Evolutionary conservation across 148 eudicot species (phyloP).

Genomic region (Tetragonia tetragonoides): DNA sequence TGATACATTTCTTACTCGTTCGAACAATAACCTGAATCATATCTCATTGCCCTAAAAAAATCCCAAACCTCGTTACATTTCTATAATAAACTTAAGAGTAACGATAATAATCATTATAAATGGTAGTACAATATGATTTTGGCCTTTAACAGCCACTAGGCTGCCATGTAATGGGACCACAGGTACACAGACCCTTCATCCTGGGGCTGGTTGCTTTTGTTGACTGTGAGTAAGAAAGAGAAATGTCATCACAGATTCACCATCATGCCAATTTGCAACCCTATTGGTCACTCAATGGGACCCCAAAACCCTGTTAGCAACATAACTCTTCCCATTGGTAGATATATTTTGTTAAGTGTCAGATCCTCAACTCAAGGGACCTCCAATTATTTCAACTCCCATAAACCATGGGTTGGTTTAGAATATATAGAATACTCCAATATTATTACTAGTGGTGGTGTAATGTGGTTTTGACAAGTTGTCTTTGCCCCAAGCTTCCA

Average conservation of each 20-base stretch:
- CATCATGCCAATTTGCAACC: background rate
- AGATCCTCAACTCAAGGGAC: slow-evolving; percentile 1
- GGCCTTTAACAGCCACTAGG: too few species aligned
- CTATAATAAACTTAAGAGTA: too few species aligned
- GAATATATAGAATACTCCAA: too few species aligned
- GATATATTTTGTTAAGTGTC: background rate
- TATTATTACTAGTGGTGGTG: too few species aligned
- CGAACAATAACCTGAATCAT: too few species aligned
- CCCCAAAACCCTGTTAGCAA: slow-evolving; percentile 28
- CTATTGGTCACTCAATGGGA: background rate
- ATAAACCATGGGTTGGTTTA: background rate
- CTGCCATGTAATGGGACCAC: background rate
- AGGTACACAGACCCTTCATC: background rate
- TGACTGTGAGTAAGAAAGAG: background rate
- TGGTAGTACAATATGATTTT: too few species aligned
- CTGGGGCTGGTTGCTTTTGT: background rate
- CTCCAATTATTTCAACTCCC: background rate
- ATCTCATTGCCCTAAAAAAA: too few species aligned
- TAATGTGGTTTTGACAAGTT: background rate
- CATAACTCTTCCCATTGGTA: slow-evolving; percentile 30
- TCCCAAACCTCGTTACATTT: too few species aligned
- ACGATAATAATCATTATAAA: too few species aligned
- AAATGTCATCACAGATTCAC: too few species aligned
- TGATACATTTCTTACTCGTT: too few species aligned
- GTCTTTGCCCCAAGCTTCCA: background rate